phyloP scores from a whole-genome alignment of 1,284 basidiomycete genomes.

The Tilletia caries region DNA sequence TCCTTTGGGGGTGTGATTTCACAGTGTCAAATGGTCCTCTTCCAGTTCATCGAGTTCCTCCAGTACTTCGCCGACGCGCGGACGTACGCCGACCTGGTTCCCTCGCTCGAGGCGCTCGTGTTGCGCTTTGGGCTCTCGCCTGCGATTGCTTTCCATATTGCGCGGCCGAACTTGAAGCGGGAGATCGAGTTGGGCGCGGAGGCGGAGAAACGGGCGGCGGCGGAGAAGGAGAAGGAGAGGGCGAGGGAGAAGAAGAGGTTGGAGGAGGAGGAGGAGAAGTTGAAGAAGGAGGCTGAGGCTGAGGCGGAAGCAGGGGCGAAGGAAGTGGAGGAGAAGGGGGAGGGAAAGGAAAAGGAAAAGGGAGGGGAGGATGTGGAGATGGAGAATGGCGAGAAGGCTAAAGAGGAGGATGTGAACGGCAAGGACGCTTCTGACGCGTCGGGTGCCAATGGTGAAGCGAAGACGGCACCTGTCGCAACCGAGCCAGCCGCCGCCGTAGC shows the following conservation, averaged over 20 bases:
- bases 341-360: neutral
- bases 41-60: conserved; percentile 52
- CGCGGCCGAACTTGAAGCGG: conserved; percentile 33
- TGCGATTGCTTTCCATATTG: conserved; percentile 47
- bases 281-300: neutral
- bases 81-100: conserved; percentile 39
- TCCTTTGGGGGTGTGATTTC: neutral
- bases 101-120: conserved; percentile 31
- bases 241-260: conserved; percentile 4
- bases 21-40: conserved; percentile 25
- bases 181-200: conserved; percentile 1
- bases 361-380: conserved; percentile 15
- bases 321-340: neutral
- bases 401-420: neutral
- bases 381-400: conserved; percentile 12
- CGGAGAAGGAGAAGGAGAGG: conserved; percentile 1
- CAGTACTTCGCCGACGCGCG: conserved; percentile 35
- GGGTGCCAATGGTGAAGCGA: conserved; percentile 5
- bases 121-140: conserved; percentile 46
- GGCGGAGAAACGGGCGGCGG: neutral
- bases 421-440: neutral
- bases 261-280: conserved; percentile 17
- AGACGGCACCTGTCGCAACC: conserved; percentile 8
- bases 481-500: neutral
- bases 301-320: neutral